These are phyloP conservation scores for Pseudoneurospora amorphoporcata DNA, from an alignment of 495 filamentous ascomycete species.

Conservation along the genomic window DNA sequence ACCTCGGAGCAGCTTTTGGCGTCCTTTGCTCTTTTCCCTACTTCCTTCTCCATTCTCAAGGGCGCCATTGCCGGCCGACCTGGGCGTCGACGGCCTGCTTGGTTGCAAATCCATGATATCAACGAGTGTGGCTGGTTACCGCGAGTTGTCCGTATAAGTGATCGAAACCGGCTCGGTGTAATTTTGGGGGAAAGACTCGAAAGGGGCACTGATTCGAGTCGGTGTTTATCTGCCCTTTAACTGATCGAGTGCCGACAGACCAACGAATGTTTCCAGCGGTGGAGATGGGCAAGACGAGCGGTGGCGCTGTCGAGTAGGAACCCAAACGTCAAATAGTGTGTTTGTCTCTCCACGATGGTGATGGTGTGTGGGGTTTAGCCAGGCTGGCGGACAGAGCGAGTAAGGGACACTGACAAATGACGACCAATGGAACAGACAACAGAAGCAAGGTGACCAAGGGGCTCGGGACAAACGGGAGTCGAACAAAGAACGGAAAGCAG, in stretches of 20 bases:
- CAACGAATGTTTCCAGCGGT: background rate
- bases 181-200: background rate
- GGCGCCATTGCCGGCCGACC: background rate
- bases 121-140: background rate
- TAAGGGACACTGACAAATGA: background rate
- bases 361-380: background rate
- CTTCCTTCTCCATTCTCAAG: conserved; percentile 27
- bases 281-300: background rate
- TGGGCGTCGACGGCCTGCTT: background rate
- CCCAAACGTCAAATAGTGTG: background rate
- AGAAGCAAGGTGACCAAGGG: background rate
- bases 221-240: background rate
- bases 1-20: conserved; percentile 63
- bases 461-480: background rate
- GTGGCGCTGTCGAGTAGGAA: background rate
- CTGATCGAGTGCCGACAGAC: background rate
- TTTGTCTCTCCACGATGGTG: background rate
- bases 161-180: background rate
- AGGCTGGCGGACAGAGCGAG: background rate
- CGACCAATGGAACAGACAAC: background rate
- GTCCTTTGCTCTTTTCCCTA: conserved; percentile 57
- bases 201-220: background rate
- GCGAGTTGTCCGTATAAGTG: background rate
- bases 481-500: background rate
- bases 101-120: background rate